Conservation (phyloP, 441 rosid genomes). For the Adansonia madagascariensis region DNA sequence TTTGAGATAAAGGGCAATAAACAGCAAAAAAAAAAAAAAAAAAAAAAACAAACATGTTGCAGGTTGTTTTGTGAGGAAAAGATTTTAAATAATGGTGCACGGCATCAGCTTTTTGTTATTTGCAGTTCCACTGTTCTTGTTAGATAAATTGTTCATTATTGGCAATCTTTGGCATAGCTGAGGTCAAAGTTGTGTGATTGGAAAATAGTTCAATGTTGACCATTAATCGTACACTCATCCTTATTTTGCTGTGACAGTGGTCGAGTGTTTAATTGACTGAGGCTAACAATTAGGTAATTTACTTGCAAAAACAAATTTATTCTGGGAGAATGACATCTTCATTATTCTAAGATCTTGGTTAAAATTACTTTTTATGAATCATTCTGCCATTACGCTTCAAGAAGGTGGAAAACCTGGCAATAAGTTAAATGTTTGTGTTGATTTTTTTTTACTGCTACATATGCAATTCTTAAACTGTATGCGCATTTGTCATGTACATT, state of each 20-base stretch:
- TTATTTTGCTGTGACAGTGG: not conserved
- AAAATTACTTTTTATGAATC: not conserved
- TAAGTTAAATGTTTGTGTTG: not conserved
- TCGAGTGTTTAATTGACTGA: not conserved
- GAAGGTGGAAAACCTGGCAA: not conserved
- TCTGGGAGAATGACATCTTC: not conserved
- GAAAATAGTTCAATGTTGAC: not conserved
- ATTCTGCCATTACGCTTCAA: not conserved
- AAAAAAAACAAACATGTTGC: not conserved
- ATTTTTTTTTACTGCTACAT: not conserved
- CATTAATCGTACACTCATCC: not conserved
- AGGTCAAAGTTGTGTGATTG: not conserved
- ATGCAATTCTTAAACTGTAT: not conserved
- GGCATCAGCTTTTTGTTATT: not conserved
- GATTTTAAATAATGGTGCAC: not conserved
- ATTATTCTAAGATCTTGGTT: constrained; percentile 5
- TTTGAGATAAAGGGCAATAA: not conserved
- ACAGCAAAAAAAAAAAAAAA: not conserved
- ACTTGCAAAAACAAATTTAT: not conserved
- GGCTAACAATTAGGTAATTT: not conserved
- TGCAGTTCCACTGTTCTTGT: not conserved
- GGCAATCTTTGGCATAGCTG: not conserved
- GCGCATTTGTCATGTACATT: not conserved
- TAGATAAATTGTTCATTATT: not conserved
- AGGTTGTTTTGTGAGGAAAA: not conserved